Evolutionary conservation across 2,329 filamentous ascomycete genomes (phyloP), one percentile per base, ranked within the genome.

Genomic region (Colletotrichum scovillei): DNA sequence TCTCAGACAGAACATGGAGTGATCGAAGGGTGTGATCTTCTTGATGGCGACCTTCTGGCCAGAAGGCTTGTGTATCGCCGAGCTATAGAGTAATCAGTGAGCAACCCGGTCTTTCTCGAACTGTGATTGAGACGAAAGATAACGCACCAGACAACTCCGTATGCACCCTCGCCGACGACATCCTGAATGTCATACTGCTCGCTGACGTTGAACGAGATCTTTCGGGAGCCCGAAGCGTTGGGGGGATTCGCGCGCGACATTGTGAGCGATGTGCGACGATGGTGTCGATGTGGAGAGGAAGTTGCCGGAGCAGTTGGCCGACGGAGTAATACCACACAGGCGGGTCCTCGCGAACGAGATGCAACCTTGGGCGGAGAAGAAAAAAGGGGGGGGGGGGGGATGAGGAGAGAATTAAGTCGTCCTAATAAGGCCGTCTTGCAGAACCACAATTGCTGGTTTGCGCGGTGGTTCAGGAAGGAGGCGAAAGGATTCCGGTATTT

Each of bases 121-220:
- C 24, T 63, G 30, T 38, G 63, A 38, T 30, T 16, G 19, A 19
- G n/a, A 35, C 22, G 12, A 2, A 11, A 46, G 19, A 12, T 60
- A 69, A 86, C 93, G 83, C 90, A 98, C 95, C 97, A 98, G 78
- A 99, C 97, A 77, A 99, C 96, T 83, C 97, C 97, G 81, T 99
- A 99, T 76, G 97, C 97, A 81, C 97, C 97, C 86, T 99, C 97
- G 78, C 97, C 97, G 74, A 99, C 97, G 62, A 99, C 97, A 92
- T 99, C 97, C 84, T 98, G 96, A 77, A 99, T 99, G 81, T 99
- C 97, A 83, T 99, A 99, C 84, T 99, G 97, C 85, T 99, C 97
- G 81, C 95, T 98, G 76, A 99, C 97, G 82, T 99, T 99, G 92
- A 99, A 99, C 69, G 95, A 98, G 83, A 99, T 99, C 90, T 98